A percentile compares a stretch with the other conserved stretches of the same genome.
phyloP scores from a whole-genome alignment of 2,329 filamentous ascomycete genomes.

The Emmonsiellopsis sp. region DNA sequence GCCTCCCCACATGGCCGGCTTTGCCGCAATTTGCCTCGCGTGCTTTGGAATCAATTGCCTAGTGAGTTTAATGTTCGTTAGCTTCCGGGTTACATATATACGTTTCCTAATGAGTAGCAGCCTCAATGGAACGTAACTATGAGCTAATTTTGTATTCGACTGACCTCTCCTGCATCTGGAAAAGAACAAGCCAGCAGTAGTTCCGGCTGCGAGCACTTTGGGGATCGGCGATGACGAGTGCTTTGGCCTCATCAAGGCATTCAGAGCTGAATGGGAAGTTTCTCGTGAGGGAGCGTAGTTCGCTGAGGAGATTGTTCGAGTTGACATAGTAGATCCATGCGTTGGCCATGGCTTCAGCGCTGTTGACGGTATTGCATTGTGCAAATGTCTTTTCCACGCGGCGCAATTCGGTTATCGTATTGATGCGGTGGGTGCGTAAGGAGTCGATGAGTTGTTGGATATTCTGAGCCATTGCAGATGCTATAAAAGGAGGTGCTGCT shows the following conservation, averaged over 20 bases:
- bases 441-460: slow-evolving; percentile 53
- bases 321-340: slow-evolving; percentile 66
- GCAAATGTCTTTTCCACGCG: slow-evolving; percentile 61
- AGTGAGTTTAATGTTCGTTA: slow-evolving; percentile 5
- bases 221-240: slow-evolving; percentile 54
- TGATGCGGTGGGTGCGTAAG: slow-evolving; percentile 58
- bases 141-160: too few species aligned
- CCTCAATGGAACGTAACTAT: background rate
- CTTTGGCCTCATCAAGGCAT: slow-evolving; percentile 56
- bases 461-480: slow-evolving; percentile 28
- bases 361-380: slow-evolving; percentile 47
- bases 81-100: background rate
- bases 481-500: too few species aligned
- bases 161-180: slow-evolving; percentile 58
- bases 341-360: slow-evolving; percentile 58
- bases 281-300: slow-evolving; percentile 58
- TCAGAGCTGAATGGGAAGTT: slow-evolving; percentile 61
- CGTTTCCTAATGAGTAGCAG: background rate
- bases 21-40: slow-evolving; percentile 51
- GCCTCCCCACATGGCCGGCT: slow-evolving; percentile 62
- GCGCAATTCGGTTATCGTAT: slow-evolving; percentile 63
- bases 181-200: slow-evolving; percentile 61
- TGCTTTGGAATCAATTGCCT: slow-evolving; percentile 55
- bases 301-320: slow-evolving; percentile 59
- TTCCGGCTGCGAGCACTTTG: slow-evolving; percentile 66